Evolutionary conservation across 768 basidiomycete species (phyloP).

Genomic region (Rickenella mellea): DNA sequence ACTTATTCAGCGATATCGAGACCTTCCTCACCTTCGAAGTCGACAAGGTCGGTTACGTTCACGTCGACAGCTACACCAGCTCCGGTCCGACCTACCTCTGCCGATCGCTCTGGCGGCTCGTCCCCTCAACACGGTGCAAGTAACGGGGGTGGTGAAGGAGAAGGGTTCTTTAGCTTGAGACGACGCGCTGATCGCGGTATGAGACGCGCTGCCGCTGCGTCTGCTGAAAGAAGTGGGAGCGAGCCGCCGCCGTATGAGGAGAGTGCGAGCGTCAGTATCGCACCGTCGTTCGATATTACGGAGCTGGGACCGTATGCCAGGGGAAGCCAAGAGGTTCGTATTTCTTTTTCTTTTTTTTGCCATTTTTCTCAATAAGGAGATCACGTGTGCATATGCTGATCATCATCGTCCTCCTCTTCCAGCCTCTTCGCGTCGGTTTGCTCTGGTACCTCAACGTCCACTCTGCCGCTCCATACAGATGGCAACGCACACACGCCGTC

Average conservation of each 20-base stretch:
- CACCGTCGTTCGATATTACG: conserved; percentile 37
- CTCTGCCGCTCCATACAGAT: conserved; percentile 63
- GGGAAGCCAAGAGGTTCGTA: conserved; percentile 34
- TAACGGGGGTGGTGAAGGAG: conserved; percentile 19
- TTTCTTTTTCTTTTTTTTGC: conserved; percentile 1
- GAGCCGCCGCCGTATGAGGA: conserved; percentile 1
- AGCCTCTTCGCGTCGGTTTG: conserved; percentile 81
- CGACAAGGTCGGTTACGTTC: conserved; percentile 6
- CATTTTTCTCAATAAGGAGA: neutral
- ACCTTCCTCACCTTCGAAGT: conserved; percentile 11
- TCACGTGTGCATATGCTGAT: conserved; percentile 7
- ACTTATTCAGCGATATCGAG: conserved; percentile 14
- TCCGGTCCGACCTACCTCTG: conserved; percentile 12
- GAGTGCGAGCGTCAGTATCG: conserved; percentile 23
- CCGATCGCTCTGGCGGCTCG: too few species aligned
- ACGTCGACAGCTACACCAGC: conserved; percentile 3
- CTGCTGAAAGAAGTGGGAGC: conserved; percentile 1
- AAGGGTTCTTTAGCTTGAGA: conserved; percentile 46
- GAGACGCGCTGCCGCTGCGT: conserved; percentile 10
- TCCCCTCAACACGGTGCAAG: too few species aligned
- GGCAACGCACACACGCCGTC: conserved; percentile 76
- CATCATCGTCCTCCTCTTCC: conserved; percentile 8
- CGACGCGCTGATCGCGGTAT: conserved; percentile 27
- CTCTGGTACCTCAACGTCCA: conserved; percentile 94
- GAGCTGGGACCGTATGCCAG: conserved; percentile 34